These are phyloP conservation scores for Coemansia furcata DNA, from an alignment of 192 early-diverging fungal genomes.

Conservation along the genomic window DNA sequence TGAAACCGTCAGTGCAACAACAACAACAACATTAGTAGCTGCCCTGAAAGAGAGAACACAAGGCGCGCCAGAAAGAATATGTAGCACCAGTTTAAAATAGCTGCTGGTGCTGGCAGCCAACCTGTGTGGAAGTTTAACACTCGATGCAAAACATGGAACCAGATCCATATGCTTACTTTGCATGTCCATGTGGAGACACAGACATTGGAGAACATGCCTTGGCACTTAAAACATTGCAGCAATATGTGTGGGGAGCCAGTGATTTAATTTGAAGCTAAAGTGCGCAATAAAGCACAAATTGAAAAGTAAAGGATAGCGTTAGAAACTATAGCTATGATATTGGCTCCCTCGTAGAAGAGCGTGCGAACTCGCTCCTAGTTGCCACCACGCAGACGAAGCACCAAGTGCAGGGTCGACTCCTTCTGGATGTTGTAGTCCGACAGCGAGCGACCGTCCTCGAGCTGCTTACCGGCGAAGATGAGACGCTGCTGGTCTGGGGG, in stretches of 20 bases:
- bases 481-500: constrained; percentile 99
- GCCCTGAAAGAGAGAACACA: neutral
- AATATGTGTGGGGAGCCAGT: neutral
- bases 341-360: neutral
- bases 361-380: constrained; percentile 32
- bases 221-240: too few relatives aligned
- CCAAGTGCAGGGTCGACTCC: constrained; percentile 97
- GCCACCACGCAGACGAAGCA: constrained; percentile 95
- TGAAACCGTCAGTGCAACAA: too few relatives aligned
- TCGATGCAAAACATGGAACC: too few relatives aligned
- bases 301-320: neutral
- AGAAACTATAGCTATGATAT: neutral
- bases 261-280: constrained; percentile 3
- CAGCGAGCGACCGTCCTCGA: constrained; percentile 94
- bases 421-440: constrained; percentile 99
- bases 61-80: neutral
- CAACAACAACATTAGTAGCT: neutral
- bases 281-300: neutral
- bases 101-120: neutral
- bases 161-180: too few relatives aligned
- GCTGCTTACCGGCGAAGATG: constrained; percentile 90
- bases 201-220: too few relatives aligned
- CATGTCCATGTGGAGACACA: neutral
- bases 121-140: neutral
- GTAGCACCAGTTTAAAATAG: neutral